Base-by-base conservation (phyloP, 306 rosid species). In the Fragaria vesca region DNA sequence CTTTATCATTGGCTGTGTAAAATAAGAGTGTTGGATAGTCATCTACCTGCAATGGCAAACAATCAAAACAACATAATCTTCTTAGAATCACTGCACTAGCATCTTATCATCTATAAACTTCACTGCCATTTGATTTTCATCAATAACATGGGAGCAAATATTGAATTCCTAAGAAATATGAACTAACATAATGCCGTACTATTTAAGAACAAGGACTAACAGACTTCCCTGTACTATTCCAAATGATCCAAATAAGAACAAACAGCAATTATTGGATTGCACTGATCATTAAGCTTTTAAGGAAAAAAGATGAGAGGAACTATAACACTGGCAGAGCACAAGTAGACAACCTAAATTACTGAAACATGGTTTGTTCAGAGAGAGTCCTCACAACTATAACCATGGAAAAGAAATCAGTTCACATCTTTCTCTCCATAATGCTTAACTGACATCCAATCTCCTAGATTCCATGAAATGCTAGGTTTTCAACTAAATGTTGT, bases 1-100 rank as follows among this genome's bases (percentile, higher is more conserved):
- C 73, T 90, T 91, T 95, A 73, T 95, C 87, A 52, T 76, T 74
- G 40, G 87, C 91, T 76, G 81, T 75, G 82, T 85, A 91, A 17
- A 91, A 90, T 40, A 95, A 34, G 70, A 95, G 94, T 4, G 98
- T 81, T 62, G 99, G 98, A 78, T 87, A 95, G 68, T 93, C 93
- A 63, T 87, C 79, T 73, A 90, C 93, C 98, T 95, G 89, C 75
- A 66, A 67, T 21, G 60, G 38, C 75, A 78, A 76, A 75, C 48
- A 32, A 55, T 47, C 48, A n/a, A 21, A 55, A 30, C 55, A 24
- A n/a, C 8, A 60, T 24, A 42, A n/a, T 7, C 30, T 20, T 40
- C 24, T 73, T 28, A 73, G 24, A 73, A 55, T 73, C 40, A n/a
- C 32, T 17, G 24, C 4, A 40, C 10, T 40, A 26, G 54, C 58